Conservation (phyloP, 495 filamentous ascomycete species). For the Aspergillus taichungensis region DNA sequence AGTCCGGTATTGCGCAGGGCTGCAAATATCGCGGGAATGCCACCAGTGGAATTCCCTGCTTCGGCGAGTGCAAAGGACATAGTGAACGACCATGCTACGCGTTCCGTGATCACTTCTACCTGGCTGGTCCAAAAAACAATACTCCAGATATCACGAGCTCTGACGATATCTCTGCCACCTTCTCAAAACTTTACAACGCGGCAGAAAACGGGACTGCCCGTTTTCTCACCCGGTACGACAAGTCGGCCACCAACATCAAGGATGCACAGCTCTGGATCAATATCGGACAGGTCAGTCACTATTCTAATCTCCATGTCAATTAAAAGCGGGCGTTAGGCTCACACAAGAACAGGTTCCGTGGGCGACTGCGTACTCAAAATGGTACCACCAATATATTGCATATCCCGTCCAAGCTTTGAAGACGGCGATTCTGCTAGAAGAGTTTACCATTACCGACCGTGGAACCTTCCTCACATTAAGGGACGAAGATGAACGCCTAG, state of each 20-base stretch:
- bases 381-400: conserved; percentile 38
- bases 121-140: conserved; percentile 26
- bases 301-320: not conserved
- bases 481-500: conserved; percentile 8
- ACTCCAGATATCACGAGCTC: conserved; percentile 16
- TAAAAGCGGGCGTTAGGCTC: not conserved
- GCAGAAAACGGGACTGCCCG: conserved; percentile 19
- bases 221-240: conserved; percentile 36
- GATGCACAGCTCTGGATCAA: conserved; percentile 35
- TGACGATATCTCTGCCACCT: conserved; percentile 18
- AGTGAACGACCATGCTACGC: conserved; percentile 13
- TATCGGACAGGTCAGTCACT: conserved; percentile 27
- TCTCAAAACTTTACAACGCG: conserved; percentile 21
- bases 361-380: conserved; percentile 30
- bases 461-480: conserved; percentile 29
- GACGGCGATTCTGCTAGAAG: conserved; percentile 22
- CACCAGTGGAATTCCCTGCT: not conserved
- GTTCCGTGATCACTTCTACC: conserved; percentile 33
- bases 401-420: conserved; percentile 35
- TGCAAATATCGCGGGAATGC: conserved; percentile 7
- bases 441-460: conserved; percentile 37
- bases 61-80: not conserved
- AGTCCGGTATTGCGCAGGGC: conserved; percentile 19
- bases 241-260: conserved; percentile 40
- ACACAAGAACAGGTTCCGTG: conserved; percentile 23